These are phyloP conservation scores for Cylindrodendrum hubeiense DNA, from an alignment of 2,329 filamentous ascomycete genomes.

Conservation along the genomic window DNA sequence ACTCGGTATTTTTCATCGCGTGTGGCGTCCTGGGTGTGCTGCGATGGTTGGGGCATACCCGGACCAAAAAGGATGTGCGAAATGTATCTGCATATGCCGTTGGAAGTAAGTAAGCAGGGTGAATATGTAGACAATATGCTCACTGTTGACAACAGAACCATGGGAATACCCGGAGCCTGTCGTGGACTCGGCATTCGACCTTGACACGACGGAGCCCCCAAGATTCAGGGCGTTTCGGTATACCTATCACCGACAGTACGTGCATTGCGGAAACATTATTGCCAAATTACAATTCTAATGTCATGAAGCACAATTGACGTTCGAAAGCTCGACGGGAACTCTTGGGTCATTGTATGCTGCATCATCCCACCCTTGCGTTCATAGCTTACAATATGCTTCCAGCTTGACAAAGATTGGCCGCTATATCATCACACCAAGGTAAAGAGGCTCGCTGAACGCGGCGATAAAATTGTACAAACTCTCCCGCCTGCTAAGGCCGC, in stretches of 20 bases:
- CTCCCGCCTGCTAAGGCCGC: not conserved
- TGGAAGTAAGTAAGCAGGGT: not conserved
- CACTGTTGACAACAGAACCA: not conserved
- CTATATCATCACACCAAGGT: not conserved
- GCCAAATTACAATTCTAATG: not conserved
- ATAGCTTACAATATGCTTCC: not conserved
- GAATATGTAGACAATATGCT: not conserved
- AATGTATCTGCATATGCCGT: not conserved
- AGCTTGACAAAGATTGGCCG: constrained; percentile 17
- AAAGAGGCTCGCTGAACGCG: not conserved
- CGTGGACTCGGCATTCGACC: not conserved
- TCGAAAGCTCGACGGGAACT: constrained; percentile 5
- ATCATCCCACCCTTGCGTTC: not conserved
- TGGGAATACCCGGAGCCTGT: constrained; percentile 8
- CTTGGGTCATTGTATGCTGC: constrained; percentile 11
- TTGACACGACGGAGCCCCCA: not conserved
- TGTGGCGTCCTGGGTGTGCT: not conserved
- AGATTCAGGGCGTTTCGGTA: constrained; percentile 11
- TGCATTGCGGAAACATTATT: not conserved
- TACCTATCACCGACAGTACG: constrained; percentile 10
- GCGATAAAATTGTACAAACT: constrained; percentile 7
- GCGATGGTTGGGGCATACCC: not conserved
- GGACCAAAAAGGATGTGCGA: not conserved
- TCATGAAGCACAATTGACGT: constrained; percentile 8
- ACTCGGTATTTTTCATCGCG: not conserved